These are phyloP conservation scores for Schwanniomyces yamadae DNA, from an alignment of 805 yeast genomes.

Conservation along the genomic window DNA sequence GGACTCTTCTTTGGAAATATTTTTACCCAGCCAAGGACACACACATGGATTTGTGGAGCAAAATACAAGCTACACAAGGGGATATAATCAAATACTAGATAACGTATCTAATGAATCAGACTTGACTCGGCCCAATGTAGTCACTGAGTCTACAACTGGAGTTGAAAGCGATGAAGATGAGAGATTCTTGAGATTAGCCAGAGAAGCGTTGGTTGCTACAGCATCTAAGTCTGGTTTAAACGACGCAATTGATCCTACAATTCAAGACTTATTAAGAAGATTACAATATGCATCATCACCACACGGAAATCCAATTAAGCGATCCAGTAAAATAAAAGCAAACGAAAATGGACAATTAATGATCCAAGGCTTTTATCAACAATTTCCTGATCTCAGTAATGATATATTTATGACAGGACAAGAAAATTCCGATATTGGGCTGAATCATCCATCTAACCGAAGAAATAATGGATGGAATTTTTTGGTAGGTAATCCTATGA, in stretches of 20 bases:
- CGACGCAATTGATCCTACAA: slow-evolving; percentile 56
- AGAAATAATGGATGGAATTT: slow-evolving; percentile 33
- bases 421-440: background rate
- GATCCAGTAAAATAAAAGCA: slow-evolving; percentile 30
- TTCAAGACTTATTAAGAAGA: slow-evolving; percentile 55
- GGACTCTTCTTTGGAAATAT: slow-evolving; percentile 3
- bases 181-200: slow-evolving; percentile 56
- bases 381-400: slow-evolving; percentile 44
- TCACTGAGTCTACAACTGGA: background rate
- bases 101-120: too few species aligned
- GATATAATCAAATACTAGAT: slow-evolving; percentile 4
- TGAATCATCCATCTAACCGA: slow-evolving; percentile 11
- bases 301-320: slow-evolving; percentile 51
- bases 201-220: slow-evolving; percentile 58
- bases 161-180: slow-evolving; percentile 43
- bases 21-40: slow-evolving; percentile 7
- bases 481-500: slow-evolving; percentile 23
- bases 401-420: slow-evolving; percentile 29
- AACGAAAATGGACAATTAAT: slow-evolving; percentile 42
- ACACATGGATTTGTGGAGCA: slow-evolving; percentile 10
- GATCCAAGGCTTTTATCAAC: slow-evolving; percentile 41
- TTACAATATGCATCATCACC: slow-evolving; percentile 60
- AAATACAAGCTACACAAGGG: slow-evolving; percentile 14
- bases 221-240: slow-evolving; percentile 36
- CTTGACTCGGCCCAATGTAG: too few species aligned